phyloP scores from a whole-genome alignment of 2,329 filamentous ascomycete species.

The Penicillium occitanis region DNA sequence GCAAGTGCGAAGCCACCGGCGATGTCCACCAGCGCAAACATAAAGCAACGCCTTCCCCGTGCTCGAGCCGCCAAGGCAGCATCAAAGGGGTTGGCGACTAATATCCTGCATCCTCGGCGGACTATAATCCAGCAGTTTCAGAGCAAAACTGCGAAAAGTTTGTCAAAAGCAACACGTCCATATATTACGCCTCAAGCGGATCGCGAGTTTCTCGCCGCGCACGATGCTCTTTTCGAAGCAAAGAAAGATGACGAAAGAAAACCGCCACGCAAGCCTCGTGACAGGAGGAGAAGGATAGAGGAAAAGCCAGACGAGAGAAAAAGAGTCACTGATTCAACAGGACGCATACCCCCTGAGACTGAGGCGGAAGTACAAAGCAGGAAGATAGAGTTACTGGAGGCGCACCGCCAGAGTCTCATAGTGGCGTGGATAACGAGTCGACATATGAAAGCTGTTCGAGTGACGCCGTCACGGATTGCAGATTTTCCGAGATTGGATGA shows the following conservation, averaged over 20 bases:
- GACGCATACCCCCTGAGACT: not conserved
- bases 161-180: slow-evolving; percentile 38
- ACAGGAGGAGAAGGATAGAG: not conserved
- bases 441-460: slow-evolving; percentile 40
- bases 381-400: slow-evolving; percentile 34
- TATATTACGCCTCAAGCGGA: slow-evolving; percentile 35
- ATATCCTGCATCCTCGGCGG: slow-evolving; percentile 34
- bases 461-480: slow-evolving; percentile 33
- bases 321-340: not conserved
- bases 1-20: slow-evolving; percentile 23
- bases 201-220: slow-evolving; percentile 24
- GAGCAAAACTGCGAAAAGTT: slow-evolving; percentile 29
- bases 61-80: slow-evolving; percentile 5
- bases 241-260: slow-evolving; percentile 22
- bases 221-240: slow-evolving; percentile 29
- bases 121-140: slow-evolving; percentile 34
- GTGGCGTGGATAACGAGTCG: slow-evolving; percentile 41
- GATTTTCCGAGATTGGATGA: slow-evolving; percentile 26
- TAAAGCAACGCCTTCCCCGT: slow-evolving; percentile 19
- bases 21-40: slow-evolving; percentile 21
- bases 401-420: slow-evolving; percentile 36
- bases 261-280: not conserved
- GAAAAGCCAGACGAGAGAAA: not conserved
- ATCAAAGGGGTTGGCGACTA: slow-evolving; percentile 24
- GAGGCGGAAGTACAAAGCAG: slow-evolving; percentile 15